Base-by-base conservation (phyloP, 2,329 filamentous ascomycete genomes). In the Colletotrichum nymphaeae region DNA sequence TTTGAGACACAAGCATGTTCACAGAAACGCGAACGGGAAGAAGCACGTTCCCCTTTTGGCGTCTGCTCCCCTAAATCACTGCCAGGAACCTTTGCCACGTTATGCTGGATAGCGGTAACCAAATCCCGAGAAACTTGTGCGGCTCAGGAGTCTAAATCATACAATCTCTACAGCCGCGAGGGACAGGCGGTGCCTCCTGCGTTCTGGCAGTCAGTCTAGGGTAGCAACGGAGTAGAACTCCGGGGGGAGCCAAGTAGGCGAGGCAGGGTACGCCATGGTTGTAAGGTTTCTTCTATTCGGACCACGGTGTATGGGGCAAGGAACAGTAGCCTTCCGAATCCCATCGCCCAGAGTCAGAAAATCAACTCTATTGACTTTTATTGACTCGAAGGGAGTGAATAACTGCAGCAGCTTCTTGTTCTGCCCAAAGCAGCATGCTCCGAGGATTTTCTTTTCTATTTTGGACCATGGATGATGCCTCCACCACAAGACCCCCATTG, bases 401-500 rank as follows among this genome's bases (percentile, higher is more conserved):
- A 14, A n/a, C n/a, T 32, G 11, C 32, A 11, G 32, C 30, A n/a
- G 9, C 2, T 9, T 37, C 2, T 14, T 37, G 7, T 3, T 24
- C 28, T 26, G 0, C 28, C 37, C 26, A 19, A 49, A 49, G 42
- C 19, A 49, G 19, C 42, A n/a, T 19, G 7, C 19, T 22, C 42
- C 19, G 19, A 49, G 42, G 42, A 49, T 11, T 24, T 35, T 6
- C 3, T 32, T 32, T 32, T 32, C 30, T 14, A 14, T 8, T 22
- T 4, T 11, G 9, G 11, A 32, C 7, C 53, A 64, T 64, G 69
- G 69, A 53, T 67, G 37, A 71, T 71, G 68, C 68, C 53, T 72
- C 19, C 22, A 11, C 0, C 2, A 19, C 7, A 37, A 22, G 52
- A 53, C 37, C 37, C 52, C 9, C 26, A 14, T 3, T 8, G 52